Evolutionary conservation across 495 filamentous ascomycete species (phyloP).

Genomic region (Evernia prunastri): DNA sequence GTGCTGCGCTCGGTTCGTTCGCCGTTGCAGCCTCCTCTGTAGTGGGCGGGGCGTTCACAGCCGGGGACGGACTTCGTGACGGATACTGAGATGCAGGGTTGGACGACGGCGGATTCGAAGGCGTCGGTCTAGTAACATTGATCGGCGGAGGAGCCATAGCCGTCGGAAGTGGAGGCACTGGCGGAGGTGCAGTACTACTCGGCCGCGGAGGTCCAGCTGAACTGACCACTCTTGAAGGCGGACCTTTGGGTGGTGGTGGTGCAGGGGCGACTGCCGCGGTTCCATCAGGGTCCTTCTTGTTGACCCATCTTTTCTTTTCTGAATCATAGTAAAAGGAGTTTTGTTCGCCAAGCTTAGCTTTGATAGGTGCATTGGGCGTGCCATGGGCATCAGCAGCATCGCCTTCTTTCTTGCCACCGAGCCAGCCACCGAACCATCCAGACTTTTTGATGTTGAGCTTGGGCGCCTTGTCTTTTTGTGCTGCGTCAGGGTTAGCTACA

Average conservation of each 20-base stretch:
- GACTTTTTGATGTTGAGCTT: constrained; percentile 51
- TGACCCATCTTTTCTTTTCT: constrained; percentile 94
- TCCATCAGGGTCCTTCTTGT: constrained; percentile 69
- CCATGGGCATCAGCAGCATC: constrained; percentile 29
- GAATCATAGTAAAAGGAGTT: constrained; percentile 90
- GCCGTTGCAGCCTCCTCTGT: constrained; percentile 29
- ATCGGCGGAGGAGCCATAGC: constrained; percentile 34
- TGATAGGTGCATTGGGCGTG: constrained; percentile 63
- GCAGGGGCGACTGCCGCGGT: constrained; percentile 43
- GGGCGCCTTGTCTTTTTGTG: constrained; percentile 36
- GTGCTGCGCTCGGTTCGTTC: constrained; percentile 20
- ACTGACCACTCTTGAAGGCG: constrained; percentile 32
- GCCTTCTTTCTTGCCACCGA: constrained; percentile 65
- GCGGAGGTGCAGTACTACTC: constrained; percentile 27
- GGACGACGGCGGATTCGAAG: constrained; percentile 29
- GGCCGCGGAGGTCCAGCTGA: constrained; percentile 24
- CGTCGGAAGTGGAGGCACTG: constrained; percentile 33
- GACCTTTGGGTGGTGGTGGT: constrained; percentile 46
- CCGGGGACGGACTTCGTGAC: constrained; percentile 28
- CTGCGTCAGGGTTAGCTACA: constrained; percentile 27
- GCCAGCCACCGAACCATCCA: constrained; percentile 85
- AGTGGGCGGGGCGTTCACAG: constrained; percentile 28
- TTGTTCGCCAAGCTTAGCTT: constrained; percentile 91
- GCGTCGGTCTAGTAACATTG: constrained; percentile 33
- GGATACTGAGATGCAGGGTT: constrained; percentile 33